phyloP scores from a whole-genome alignment of 805 yeast species.

The Jamesozyma lodderae region DNA sequence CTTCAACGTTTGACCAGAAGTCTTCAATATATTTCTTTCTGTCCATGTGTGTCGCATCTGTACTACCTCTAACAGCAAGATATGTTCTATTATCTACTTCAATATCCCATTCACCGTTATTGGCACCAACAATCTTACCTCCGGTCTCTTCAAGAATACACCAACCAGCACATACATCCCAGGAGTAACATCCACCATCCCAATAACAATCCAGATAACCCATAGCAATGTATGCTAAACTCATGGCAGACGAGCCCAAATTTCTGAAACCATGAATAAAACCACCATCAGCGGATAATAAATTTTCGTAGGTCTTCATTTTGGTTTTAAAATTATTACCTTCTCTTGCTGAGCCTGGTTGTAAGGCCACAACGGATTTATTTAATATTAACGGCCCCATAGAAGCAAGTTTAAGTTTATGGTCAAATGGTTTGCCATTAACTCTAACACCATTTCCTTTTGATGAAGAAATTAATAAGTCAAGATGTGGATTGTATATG shows the following conservation, averaged over 20 bases:
- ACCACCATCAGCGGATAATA: constrained; percentile 82
- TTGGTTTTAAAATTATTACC: constrained; percentile 81
- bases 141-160: constrained; percentile 53
- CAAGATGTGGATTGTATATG: constrained; percentile 50
- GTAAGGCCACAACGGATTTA: constrained; percentile 82
- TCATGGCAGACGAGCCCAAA: constrained; percentile 59
- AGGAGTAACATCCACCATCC: constrained; percentile 63
- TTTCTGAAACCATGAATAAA: constrained; percentile 69
- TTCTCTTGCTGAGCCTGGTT: constrained; percentile 79
- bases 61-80: constrained; percentile 46
- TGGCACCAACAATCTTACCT: constrained; percentile 48
- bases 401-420: constrained; percentile 60
- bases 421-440: constrained; percentile 39
- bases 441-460: constrained; percentile 47
- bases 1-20: constrained; percentile 45
- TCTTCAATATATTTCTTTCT: constrained; percentile 39
- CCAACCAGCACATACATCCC: constrained; percentile 72
- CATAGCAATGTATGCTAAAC: constrained; percentile 48
- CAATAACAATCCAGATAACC: constrained; percentile 55
- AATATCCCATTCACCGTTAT: constrained; percentile 40
- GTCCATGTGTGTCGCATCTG: constrained; percentile 18
- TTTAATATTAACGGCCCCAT: constrained; percentile 79
- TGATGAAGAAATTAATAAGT: constrained; percentile 44
- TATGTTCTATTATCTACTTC: constrained; percentile 45
- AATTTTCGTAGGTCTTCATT: constrained; percentile 70